phyloP scores from a whole-genome alignment of 768 basidiomycete species.

The Amylocystis lapponica region DNA sequence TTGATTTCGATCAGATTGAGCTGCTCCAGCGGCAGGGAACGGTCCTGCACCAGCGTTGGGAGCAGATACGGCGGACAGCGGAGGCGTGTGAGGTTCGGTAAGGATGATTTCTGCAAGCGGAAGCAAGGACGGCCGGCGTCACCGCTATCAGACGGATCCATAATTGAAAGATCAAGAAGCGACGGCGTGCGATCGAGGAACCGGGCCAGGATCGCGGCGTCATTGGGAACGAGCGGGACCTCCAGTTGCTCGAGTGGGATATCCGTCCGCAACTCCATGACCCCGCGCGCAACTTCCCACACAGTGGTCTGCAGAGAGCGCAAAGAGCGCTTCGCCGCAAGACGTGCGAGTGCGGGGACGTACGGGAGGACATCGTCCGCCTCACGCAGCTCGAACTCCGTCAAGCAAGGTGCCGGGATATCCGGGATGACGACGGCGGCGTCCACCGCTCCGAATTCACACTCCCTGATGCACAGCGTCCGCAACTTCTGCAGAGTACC shows the following conservation, averaged over 20 bases:
- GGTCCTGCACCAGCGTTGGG: not conserved
- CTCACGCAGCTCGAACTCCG: not conserved
- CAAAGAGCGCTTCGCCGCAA: not conserved
- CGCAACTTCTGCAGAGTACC: not conserved
- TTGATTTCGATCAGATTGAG: conserved; percentile 1
- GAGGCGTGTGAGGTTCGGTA: not conserved
- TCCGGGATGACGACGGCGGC: not conserved
- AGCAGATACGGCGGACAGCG: conserved; percentile 6
- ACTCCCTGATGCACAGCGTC: conserved; percentile 3
- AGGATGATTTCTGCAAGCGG: not conserved
- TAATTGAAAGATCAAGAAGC: not conserved
- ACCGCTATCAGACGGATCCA: not conserved
- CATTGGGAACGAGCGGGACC: not conserved
- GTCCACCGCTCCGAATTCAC: not conserved
- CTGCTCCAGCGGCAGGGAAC: not conserved
- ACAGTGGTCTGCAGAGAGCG: conserved; percentile 1
- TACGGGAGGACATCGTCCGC: not conserved
- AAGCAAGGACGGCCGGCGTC: not conserved
- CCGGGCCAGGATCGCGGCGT: not conserved
- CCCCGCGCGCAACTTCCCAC: conserved; percentile 1
- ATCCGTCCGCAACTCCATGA: not conserved
- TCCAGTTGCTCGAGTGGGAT: not conserved
- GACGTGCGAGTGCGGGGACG: not conserved
- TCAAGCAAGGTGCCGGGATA: not conserved
- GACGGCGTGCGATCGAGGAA: conserved; percentile 1